These are phyloP conservation scores for Scorias spongiosa DNA, from an alignment of 2,329 filamentous ascomycete species.

Conservation along the genomic window DNA sequence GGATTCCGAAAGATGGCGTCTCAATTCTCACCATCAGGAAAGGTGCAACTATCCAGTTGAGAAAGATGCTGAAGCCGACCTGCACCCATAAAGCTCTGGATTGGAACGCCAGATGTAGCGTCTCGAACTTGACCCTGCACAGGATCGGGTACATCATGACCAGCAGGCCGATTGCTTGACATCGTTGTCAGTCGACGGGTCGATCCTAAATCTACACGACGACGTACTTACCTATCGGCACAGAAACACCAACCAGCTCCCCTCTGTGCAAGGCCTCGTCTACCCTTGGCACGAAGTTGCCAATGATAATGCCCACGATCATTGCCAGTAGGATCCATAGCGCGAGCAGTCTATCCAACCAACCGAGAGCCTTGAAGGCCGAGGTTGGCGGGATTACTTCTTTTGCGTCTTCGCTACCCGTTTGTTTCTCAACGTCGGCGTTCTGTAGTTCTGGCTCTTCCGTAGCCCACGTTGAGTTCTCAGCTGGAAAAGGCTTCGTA, in stretches of 20 bases:
- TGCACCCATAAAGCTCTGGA: slow-evolving; percentile 58
- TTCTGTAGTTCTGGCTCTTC: too few species aligned
- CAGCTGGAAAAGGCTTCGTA: too few species aligned
- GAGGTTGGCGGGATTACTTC: slow-evolving; percentile 5
- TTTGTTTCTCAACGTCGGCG: too few species aligned
- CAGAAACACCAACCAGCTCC: slow-evolving; percentile 54
- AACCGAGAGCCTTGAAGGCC: slow-evolving; percentile 26
- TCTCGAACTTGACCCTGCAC: slow-evolving; percentile 71
- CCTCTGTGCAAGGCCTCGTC: slow-evolving; percentile 51
- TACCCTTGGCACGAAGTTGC: slow-evolving; percentile 54
- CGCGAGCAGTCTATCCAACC: slow-evolving; percentile 31
- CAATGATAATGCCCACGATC: slow-evolving; percentile 57
- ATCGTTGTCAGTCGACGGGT: slow-evolving; percentile 26
- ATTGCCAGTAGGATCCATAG: slow-evolving; percentile 65
- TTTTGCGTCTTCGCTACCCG: background rate
- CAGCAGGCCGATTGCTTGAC: slow-evolving; percentile 46
- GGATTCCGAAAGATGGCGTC: background rate
- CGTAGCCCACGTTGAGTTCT: too few species aligned
- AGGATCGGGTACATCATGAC: slow-evolving; percentile 94
- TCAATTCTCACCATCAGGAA: slow-evolving; percentile 52
- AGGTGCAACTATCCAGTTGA: slow-evolving; percentile 75
- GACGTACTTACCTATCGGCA: slow-evolving; percentile 42
- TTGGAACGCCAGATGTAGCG: slow-evolving; percentile 50
- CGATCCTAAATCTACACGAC: slow-evolving; percentile 9
- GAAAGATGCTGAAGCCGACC: slow-evolving; percentile 56